phyloP scores from a whole-genome alignment of 345 rosid genomes.

The Crucihimalaya himalaica region DNA sequence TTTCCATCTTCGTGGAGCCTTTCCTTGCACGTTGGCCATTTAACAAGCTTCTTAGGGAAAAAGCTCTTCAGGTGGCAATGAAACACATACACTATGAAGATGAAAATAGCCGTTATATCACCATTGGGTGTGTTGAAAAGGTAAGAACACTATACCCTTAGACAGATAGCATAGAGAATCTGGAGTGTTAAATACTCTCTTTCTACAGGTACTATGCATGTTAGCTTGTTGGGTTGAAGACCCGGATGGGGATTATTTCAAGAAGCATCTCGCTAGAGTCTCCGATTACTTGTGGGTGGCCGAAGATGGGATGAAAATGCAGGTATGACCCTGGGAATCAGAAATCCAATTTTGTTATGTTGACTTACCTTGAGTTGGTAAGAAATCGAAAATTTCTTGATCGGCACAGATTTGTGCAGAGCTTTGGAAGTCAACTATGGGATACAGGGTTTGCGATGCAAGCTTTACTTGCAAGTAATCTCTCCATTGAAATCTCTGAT shows the following conservation, averaged over 20 bases:
- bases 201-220: conserved; percentile 47
- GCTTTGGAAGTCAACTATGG: conserved; percentile 70
- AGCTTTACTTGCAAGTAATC: conserved; percentile 49
- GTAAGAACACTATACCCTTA: conserved; percentile 7
- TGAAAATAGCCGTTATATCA: conserved; percentile 48
- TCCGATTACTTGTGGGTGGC: conserved; percentile 64
- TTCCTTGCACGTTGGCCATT: conserved; percentile 50
- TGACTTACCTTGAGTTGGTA: background rate
- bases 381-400: background rate
- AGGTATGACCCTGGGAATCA: conserved; percentile 30
- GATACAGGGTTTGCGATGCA: conserved; percentile 52
- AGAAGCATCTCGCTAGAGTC: conserved; percentile 59
- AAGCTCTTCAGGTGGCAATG: conserved; percentile 44
- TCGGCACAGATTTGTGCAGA: conserved; percentile 32
- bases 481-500: conserved; percentile 41
- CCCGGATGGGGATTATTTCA: conserved; percentile 53
- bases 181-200: background rate
- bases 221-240: conserved; percentile 77
- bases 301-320: conserved; percentile 72
- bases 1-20: conserved; percentile 41
- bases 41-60: conserved; percentile 43
- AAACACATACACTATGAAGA: conserved; percentile 51
- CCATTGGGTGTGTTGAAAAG: conserved; percentile 50
- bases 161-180: background rate
- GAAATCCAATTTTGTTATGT: background rate